Evolutionary conservation across 2,329 filamentous ascomycete genomes (phyloP), one percentile per base, ranked within the genome.

Genomic region (Ceratocystis cubensis): DNA sequence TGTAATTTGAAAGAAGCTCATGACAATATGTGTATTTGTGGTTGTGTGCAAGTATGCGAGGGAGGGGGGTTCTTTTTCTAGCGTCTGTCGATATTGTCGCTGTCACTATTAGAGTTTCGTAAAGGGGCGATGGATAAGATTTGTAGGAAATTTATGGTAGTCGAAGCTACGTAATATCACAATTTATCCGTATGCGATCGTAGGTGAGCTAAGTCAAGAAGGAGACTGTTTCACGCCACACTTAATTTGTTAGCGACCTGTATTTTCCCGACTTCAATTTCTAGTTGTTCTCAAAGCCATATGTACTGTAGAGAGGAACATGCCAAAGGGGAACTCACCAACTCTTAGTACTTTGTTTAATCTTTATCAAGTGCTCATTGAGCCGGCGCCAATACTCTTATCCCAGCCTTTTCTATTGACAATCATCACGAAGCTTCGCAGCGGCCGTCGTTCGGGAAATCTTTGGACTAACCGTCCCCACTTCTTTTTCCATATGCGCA

Each of bases 1-100:
- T 62, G 91, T 96, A 75, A 96, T 90, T 74, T 89, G 88, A 82
- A 96, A 96, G 81, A 84, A 96, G 67, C 86, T 81, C 87, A 91
- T 91, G 69, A 64, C 5, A 10, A 15, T 3, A 5, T 41, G 37
- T 1, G 45, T 66, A 67, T 53, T 64, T 66, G 65, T 66, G 28
- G 50, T 10, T 66, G n/a, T 48, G 37, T 45, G 15, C 22, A 33
- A 33, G 15, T 61, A 17, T 69, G 50, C 45, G 28, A 37, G 5
- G n/a, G n/a, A 2, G 44, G 22, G 44, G 5, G 37, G 30, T 22
- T 64, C 20, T 25, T 50, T 6, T 37, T 10, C 5, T 22, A 5
- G n/a, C 13, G 7, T 59, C 20, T 15, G 48, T 53, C 48, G 48
- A 28, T 28, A 10, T 15, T 28, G 48, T 53, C 22, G 22, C 48